Evolutionary conservation across 2,329 filamentous ascomycete genomes (phyloP).

Genomic region (Trichophyton schoenleinii): DNA sequence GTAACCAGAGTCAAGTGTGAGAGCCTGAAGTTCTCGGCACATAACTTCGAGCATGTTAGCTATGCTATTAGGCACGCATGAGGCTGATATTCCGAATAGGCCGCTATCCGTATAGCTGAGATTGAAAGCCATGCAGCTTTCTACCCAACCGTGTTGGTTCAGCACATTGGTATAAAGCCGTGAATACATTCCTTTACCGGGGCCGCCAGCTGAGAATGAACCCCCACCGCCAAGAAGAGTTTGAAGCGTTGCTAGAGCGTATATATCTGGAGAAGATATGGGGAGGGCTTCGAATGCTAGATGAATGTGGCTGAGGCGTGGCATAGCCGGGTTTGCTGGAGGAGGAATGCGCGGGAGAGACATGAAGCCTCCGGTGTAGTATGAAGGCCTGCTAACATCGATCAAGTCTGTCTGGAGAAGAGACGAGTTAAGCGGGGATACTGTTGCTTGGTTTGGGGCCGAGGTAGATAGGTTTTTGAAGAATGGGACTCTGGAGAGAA

Average conservation of each 20-base stretch:
- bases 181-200: constrained; percentile 98
- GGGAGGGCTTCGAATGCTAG: constrained; percentile 90
- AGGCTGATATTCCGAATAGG: constrained; percentile 83
- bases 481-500: constrained; percentile 77
- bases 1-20: constrained; percentile 66
- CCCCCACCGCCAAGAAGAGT: constrained; percentile 91
- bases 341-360: constrained; percentile 69
- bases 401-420: constrained; percentile 34
- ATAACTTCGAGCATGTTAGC: constrained; percentile 85
- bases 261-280: constrained; percentile 83
- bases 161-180: constrained; percentile 94
- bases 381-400: constrained; percentile 53
- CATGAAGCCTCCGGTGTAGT: constrained; percentile 90
- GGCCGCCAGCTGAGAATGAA: constrained; percentile 90
- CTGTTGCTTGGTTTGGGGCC: constrained; percentile 46
- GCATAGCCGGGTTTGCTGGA: constrained; percentile 62
- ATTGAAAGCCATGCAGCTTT: constrained; percentile 92
- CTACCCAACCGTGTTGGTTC: constrained; percentile 95
- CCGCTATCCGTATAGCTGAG: constrained; percentile 94
- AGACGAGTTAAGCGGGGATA: constrained; percentile 41
- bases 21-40: constrained; percentile 71
- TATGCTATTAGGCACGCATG: constrained; percentile 67
- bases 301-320: constrained; percentile 81
- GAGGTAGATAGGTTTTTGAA: constrained; percentile 79
- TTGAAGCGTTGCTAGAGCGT: constrained; percentile 87